phyloP scores from a whole-genome alignment of 345 rosid species.

The Zanthoxylum bungeanum region DNA sequence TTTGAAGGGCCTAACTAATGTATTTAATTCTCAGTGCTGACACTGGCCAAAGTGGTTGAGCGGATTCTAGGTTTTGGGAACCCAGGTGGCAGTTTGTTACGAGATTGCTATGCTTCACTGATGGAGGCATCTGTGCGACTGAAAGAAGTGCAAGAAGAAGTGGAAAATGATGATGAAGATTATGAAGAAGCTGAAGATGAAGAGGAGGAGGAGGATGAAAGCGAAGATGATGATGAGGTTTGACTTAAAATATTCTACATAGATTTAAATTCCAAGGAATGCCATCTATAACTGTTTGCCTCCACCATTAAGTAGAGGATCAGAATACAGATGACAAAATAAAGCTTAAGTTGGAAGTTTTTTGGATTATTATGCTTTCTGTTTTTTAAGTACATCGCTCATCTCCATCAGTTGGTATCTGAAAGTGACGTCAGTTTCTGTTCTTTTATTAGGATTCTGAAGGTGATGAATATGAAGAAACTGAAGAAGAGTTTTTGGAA shows the following conservation, averaged over 20 bases:
- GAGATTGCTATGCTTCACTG: conserved; percentile 53
- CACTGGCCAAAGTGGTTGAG: conserved; percentile 59
- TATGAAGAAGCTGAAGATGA: conserved; percentile 49
- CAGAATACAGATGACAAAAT: neutral
- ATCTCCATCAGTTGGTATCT: neutral
- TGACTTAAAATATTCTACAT: neutral
- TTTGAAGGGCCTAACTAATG: conserved; percentile 2
- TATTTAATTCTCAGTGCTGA: conserved; percentile 47
- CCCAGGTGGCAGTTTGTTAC: conserved; percentile 34
- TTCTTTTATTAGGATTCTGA: conserved; percentile 63
- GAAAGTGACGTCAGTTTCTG: neutral
- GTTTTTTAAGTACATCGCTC: neutral
- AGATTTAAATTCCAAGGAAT: neutral
- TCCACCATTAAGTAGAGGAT: neutral
- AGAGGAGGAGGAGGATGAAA: conserved; percentile 28
- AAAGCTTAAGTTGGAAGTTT: neutral
- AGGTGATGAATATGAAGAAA: conserved; percentile 74
- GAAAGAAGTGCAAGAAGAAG: conserved; percentile 57
- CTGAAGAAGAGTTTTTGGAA: conserved; percentile 77
- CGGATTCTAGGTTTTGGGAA: conserved; percentile 46
- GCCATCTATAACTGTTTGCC: neutral
- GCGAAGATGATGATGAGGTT: conserved; percentile 55
- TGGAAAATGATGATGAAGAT: conserved; percentile 43
- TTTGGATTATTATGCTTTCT: neutral
- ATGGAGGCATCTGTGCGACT: conserved; percentile 50